Evolutionary conservation across 148 eudicot species (phyloP).

Genomic region (Amaranthus cruentus): DNA sequence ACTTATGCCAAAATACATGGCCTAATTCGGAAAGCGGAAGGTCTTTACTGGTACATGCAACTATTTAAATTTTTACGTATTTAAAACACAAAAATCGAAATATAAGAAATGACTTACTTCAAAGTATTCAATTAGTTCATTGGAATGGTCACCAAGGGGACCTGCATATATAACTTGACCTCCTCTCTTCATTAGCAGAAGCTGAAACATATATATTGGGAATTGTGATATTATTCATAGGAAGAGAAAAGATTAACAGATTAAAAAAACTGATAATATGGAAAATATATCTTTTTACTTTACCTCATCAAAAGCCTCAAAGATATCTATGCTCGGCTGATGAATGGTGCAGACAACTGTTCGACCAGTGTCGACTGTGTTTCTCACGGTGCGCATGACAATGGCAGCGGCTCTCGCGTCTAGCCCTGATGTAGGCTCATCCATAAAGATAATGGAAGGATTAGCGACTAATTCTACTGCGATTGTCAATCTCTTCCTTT

Average conservation of each 20-base stretch:
- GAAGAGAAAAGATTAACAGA: too few species aligned
- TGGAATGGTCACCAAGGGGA: constrained; percentile 34
- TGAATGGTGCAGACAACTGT: constrained; percentile 65
- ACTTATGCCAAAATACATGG: too few species aligned
- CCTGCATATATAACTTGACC: constrained; percentile 43
- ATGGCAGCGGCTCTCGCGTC: constrained; percentile 77
- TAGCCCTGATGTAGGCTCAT: constrained; percentile 71
- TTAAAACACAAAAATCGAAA: too few species aligned
- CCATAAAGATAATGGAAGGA: constrained; percentile 68
- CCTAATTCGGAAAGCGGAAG: too few species aligned
- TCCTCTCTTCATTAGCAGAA: constrained; percentile 35
- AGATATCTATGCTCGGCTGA: constrained; percentile 59
- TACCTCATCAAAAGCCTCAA: constrained; percentile 74
- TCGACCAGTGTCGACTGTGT: constrained; percentile 51
- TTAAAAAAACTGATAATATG: neutral
- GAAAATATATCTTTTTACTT: neutral
- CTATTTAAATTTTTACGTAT: too few species aligned
- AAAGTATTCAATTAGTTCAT: constrained; percentile 37
- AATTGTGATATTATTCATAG: too few species aligned
- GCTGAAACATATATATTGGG: constrained; percentile 16
- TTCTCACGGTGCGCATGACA: constrained; percentile 60
- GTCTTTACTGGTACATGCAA: too few species aligned
- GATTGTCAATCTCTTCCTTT: constrained; percentile 57
- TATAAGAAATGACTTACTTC: constrained; percentile 27
- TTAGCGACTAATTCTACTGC: constrained; percentile 73